Conservation (phyloP, 169 alveolate species). For the Miamiensis avidus region DNA sequence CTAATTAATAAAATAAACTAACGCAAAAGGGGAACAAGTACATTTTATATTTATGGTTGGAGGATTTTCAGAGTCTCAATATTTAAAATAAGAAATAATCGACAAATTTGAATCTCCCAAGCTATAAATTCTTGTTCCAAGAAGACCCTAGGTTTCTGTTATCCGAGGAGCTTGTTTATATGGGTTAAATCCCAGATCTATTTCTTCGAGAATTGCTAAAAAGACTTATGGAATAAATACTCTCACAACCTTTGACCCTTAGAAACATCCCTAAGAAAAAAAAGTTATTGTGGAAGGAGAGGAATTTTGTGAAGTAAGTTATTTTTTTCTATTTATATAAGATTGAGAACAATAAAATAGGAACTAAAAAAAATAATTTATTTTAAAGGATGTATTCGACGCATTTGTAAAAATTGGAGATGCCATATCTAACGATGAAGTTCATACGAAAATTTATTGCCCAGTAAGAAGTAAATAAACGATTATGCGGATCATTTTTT, state of each 20-base stretch:
- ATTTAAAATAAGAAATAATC: conserved; percentile 80
- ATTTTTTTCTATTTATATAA: too few species aligned
- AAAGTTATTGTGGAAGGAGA: conserved; percentile 88
- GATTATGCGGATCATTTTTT: conserved; percentile 87
- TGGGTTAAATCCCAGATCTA: conserved; percentile 87
- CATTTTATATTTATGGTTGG: conserved; percentile 90
- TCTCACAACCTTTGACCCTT: conserved; percentile 86
- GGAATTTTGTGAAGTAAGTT: conserved; percentile 80
- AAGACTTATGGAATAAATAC: conserved; percentile 90
- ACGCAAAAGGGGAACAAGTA: conserved; percentile 71
- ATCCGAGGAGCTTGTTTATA: conserved; percentile 90
- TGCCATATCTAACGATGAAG: conserved; percentile 87
- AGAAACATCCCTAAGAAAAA: conserved; percentile 86
- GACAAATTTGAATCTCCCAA: conserved; percentile 74
- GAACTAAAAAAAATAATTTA: neutral
- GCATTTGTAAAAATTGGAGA: conserved; percentile 86
- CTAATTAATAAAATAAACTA: conserved; percentile 69
- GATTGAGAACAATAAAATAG: neutral
- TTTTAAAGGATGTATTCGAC: conserved; percentile 80
- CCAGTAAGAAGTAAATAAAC: conserved; percentile 89
- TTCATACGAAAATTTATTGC: conserved; percentile 85
- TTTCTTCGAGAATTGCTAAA: conserved; percentile 85
- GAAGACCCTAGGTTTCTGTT: conserved; percentile 87
- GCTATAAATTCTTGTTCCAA: conserved; percentile 79
- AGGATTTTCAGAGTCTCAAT: conserved; percentile 88